These are phyloP conservation scores for Alternaria metachromatica DNA, from an alignment of 2,329 filamentous ascomycete genomes.

Conservation along the genomic window DNA sequence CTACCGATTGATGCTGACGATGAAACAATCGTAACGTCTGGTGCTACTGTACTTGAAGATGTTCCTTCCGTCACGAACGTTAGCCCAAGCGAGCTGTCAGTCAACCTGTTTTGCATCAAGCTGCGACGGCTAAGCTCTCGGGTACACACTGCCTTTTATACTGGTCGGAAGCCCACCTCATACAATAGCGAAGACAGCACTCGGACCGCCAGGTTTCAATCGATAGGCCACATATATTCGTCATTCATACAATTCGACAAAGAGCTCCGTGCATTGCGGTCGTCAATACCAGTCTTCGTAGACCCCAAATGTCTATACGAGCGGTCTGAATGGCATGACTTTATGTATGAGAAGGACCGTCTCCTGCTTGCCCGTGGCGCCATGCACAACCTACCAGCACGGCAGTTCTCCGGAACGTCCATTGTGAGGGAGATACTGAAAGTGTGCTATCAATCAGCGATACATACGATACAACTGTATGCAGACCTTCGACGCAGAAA, in stretches of 20 bases:
- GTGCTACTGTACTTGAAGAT: neutral
- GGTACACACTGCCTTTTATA: slow-evolving; percentile 44
- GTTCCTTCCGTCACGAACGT: neutral
- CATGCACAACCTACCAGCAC: slow-evolving; percentile 46
- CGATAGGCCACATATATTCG: neutral
- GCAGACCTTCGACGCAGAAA: slow-evolving; percentile 44
- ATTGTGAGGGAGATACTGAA: slow-evolving; percentile 17
- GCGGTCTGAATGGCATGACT: slow-evolving; percentile 54
- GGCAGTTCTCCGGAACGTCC: neutral
- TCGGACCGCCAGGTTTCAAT: neutral
- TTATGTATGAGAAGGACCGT: slow-evolving; percentile 51
- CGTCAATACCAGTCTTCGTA: slow-evolving; percentile 40
- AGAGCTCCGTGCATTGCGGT: slow-evolving; percentile 50
- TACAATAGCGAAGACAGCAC: neutral
- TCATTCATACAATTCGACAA: slow-evolving; percentile 28
- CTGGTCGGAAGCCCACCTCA: neutral
- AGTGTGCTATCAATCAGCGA: slow-evolving; percentile 46
- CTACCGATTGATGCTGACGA: slow-evolving; percentile 49
- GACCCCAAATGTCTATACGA: slow-evolving; percentile 53
- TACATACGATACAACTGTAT: slow-evolving; percentile 51
- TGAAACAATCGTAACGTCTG: slow-evolving; percentile 24
- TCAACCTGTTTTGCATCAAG: slow-evolving; percentile 50
- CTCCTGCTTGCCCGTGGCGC: slow-evolving; percentile 52
- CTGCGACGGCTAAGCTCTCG: slow-evolving; percentile 52
- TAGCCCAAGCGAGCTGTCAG: slow-evolving; percentile 40